Evolutionary conservation across 805 yeast genomes (phyloP).

Genomic region (Blastobotrys robertii): DNA sequence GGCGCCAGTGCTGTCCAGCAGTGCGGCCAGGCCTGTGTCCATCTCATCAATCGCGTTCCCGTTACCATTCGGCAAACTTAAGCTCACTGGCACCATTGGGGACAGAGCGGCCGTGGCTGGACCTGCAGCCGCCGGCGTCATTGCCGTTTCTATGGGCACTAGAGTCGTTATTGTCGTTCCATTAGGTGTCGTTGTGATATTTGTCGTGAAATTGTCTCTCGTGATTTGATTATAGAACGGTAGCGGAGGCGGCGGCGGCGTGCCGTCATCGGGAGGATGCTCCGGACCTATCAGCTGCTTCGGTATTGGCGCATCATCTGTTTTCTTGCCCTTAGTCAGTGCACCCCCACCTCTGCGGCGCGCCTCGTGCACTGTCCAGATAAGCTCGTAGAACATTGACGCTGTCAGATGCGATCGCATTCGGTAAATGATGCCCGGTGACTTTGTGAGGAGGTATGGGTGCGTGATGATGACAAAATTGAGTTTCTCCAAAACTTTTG

Average conservation of each 20-base stretch:
- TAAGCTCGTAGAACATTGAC: conserved; percentile 80
- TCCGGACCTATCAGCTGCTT: conserved; percentile 11
- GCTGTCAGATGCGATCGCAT: conserved; percentile 92
- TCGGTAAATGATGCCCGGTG: conserved; percentile 67
- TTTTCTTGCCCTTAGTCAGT: conserved; percentile 13
- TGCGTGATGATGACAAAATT: conserved; percentile 80
- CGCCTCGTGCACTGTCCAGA: conserved; percentile 93
- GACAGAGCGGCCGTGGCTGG: conserved; percentile 22
- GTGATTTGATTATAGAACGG: conserved; percentile 89
- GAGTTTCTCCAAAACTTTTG: conserved; percentile 79
- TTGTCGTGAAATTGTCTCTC: conserved; percentile 77
- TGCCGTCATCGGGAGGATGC: conserved; percentile 17
- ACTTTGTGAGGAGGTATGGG: conserved; percentile 68
- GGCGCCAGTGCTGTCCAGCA: conserved; percentile 19
- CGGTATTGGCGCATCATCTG: conserved; percentile 10
- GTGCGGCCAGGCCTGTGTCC: conserved; percentile 6
- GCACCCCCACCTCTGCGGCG: conserved; percentile 43
- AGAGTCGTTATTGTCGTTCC: conserved; percentile 87
- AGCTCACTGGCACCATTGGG: too few species aligned
- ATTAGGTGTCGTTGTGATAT: conserved; percentile 79
- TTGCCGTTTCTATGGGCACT: conserved; percentile 44
- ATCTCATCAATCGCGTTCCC: too few species aligned
- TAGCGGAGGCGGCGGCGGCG: conserved; percentile 44
- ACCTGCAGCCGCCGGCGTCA: background rate
- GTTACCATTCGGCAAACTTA: too few species aligned